Evolutionary conservation across 192 early-diverging fungal genomes (phyloP).

Genomic region (Coemansia sp.): DNA sequence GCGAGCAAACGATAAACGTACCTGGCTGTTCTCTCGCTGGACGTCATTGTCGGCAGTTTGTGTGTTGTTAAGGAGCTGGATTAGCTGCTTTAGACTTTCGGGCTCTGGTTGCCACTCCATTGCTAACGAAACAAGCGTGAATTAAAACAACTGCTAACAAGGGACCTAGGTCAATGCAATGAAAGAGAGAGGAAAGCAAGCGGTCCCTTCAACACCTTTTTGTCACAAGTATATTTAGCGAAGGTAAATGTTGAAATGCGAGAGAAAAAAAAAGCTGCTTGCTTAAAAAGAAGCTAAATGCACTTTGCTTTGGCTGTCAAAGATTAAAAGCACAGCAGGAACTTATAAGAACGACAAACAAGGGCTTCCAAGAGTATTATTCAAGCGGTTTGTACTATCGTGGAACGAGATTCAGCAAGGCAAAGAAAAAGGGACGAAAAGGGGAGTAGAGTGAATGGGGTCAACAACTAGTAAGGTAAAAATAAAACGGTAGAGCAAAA

Average conservation of each 20-base stretch:
- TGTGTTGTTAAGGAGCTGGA: conserved; percentile 74
- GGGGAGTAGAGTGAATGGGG: not conserved
- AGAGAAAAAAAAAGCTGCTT: not conserved
- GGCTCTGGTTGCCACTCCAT: conserved; percentile 78
- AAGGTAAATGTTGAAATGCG: not conserved
- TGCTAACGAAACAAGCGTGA: conserved; percentile 10
- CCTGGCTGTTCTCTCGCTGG: conserved; percentile 74
- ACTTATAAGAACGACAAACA: not conserved
- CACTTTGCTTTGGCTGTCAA: not conserved
- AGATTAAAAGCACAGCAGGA: conserved; percentile 4
- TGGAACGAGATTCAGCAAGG: conserved; percentile 1
- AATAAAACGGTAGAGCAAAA: no score
- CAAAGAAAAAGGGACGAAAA: not conserved
- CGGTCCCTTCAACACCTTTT: not conserved
- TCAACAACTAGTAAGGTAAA: no score
- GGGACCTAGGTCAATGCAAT: not conserved
- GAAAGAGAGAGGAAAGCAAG: not conserved
- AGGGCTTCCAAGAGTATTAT: not conserved
- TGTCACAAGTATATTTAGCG: not conserved
- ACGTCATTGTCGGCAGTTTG: conserved; percentile 67
- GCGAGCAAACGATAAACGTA: conserved; percentile 34
- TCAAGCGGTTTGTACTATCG: not conserved
- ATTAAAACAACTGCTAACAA: not conserved
- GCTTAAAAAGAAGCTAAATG: not conserved
- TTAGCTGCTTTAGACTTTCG: conserved; percentile 74